Evolutionary conservation across 345 rosid species (phyloP), one percentile per base, ranked within the genome.

Genomic region (Citrus maxima): DNA sequence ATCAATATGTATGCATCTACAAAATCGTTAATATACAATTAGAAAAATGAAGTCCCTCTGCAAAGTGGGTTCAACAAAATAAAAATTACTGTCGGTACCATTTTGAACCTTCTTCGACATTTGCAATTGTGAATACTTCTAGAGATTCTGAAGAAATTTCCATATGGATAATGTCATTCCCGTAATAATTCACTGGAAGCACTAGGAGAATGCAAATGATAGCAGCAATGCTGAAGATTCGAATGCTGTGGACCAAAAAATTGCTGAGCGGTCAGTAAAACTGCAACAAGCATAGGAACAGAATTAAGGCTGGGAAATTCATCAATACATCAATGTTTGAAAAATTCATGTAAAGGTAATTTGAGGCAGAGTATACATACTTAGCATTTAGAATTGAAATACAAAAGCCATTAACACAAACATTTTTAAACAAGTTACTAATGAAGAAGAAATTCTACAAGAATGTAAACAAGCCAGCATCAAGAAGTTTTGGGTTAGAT

Each of bases 151-250:
- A 73, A 79, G 88, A 86, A 16, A 90, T 84, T 73, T 75, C 67
- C 85, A 85, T 88, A 86, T 91, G 98, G 67, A 59, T 71, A 87
- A 85, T 89, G 32, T 78, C 87, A 81, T 86, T 83, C 69, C 99
- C 98, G 84, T 87, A 87, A 84, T 96, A 96, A 82, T 96, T 96
- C 81, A 92, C 85, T 42, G 99, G 98, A 46, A 93, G 90, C 83
- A 96, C 97, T 51, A 90, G 84, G n/a, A 90, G 86, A 19, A 88
- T 32, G 86, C 97, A 92, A 77, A 92, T 77, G 35, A 91, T 83
- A 25, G 95, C 91, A 67, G 93, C 94, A 80, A 96, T 79, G 25
- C 88, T 79, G 85, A 91, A 96, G 21, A 90, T 72, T 21, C 95
- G 90, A 64, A 94, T 85, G 87, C 99, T 96, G 95, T 73, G 84